Percentiles rank a stretch among this genome's conserved stretches.
Conservation (phyloP, 1,284 basidiomycete species). For the Inonotus hispidus region DNA sequence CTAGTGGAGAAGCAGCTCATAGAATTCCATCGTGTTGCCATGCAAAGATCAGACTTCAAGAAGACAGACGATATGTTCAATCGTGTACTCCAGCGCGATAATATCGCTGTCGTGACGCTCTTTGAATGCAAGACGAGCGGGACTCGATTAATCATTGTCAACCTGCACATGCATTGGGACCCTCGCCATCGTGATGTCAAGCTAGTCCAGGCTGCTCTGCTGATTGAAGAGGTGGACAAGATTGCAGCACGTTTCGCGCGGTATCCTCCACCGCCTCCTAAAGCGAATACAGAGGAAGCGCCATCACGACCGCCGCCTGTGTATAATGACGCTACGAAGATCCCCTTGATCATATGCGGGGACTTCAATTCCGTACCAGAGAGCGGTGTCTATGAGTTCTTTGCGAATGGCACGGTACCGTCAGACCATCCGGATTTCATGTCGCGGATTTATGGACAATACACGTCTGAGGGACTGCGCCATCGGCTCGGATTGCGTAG, state of each 20-base stretch:
- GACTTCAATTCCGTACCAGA: conserved; percentile 91
- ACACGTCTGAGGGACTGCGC: conserved; percentile 84
- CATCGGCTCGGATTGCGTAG: conserved; percentile 83
- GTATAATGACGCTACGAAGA: conserved; percentile 82
- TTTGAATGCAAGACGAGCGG: conserved; percentile 87
- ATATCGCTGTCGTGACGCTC: conserved; percentile 86
- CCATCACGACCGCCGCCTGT: conserved; percentile 49
- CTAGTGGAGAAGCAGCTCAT: conserved; percentile 93
- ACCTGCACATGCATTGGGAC: conserved; percentile 94
- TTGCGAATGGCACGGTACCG: conserved; percentile 68
- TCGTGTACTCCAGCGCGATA: conserved; percentile 93
- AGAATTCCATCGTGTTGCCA: conserved; percentile 92
- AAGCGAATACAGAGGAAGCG: neutral
- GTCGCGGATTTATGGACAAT: conserved; percentile 86
- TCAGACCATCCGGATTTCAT: conserved; percentile 90
- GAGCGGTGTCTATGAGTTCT: conserved; percentile 91
- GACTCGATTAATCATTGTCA: conserved; percentile 84
- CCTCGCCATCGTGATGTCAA: conserved; percentile 94
- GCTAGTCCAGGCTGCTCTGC: conserved; percentile 89
- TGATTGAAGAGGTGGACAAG: conserved; percentile 93
- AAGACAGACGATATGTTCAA: conserved; percentile 99
- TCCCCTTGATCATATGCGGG: conserved; percentile 88
- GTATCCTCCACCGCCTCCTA: conserved; percentile 50
- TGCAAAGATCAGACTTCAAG: conserved; percentile 93
- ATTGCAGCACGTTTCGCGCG: conserved; percentile 81